Base-by-base conservation (phyloP, 805 yeast genomes). In the Starmera quercuum region DNA sequence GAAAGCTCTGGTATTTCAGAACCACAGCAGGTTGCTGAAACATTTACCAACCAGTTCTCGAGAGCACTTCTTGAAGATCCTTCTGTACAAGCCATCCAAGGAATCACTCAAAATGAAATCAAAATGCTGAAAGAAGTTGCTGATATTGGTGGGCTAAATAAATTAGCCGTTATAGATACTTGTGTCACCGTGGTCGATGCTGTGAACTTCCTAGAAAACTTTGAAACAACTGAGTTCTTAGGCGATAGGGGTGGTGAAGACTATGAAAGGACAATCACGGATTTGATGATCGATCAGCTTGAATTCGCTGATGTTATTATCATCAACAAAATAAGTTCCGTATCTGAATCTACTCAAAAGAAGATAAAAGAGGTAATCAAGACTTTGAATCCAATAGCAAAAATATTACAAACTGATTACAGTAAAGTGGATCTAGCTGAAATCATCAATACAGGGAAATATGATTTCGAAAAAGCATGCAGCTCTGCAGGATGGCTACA, bases 21-120 rank as follows among this genome's bases (percentile, higher is more conserved):
- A 42, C 72, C 73, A 20, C 64, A 65, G 70, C 71, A 66, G 41
- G 70, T 67, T 13, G 73, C 73, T 0, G 71, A 67, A 42, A 68
- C 72, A 3, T 67, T 67, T 39, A 59, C 69, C 5, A 49, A 52
- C 10, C 69, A 67, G 37, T 67, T 66, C 39, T 49, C 67, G 6
- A 52, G 57, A 13, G 44, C 57, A 26, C 41, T 64, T 34, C 40
- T 63, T 5, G 17, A 17, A 11, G 27, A 25, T 14, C 27, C 27
- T 11, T 15, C 27, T 25, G 27, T 17, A 11, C 54, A 56, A 16
- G 47, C 46, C 6, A 47, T 45, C 14, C 44, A 37, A 10, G 40
- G 36, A 6, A 38, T 49, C 20, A 32, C 48, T 13, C 46, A 48
- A 26, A 40, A 48, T 6, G 54, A 52, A 18, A 54, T 40, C 13